Conservation (phyloP, 139 green algal species). For the Desmodesmus armatus region DNA sequence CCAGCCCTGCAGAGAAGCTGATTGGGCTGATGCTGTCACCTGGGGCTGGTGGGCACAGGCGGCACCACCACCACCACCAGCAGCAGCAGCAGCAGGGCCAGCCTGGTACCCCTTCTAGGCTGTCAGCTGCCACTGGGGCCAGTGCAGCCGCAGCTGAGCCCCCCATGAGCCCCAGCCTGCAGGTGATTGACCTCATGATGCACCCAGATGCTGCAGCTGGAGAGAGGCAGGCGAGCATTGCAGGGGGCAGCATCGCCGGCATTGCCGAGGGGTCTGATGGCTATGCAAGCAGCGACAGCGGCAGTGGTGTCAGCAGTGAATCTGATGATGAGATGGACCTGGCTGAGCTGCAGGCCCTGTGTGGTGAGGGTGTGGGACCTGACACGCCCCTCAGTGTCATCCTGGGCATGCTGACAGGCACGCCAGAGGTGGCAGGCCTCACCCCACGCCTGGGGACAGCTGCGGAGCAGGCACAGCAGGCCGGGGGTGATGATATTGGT, state of each 20-base stretch:
- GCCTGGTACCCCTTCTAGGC: background rate
- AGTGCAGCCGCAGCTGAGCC: constrained; percentile 15
- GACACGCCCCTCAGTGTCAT: constrained; percentile 31
- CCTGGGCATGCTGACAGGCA: constrained; percentile 33
- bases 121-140: background rate
- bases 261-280: background rate
- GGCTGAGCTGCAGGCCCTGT: constrained; percentile 34
- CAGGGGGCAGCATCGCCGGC: background rate
- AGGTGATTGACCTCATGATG: constrained; percentile 39
- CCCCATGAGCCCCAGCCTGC: constrained; percentile 26
- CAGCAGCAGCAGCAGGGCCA: too few relatives aligned
- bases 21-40: constrained; percentile 37
- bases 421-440: background rate
- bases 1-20: constrained; percentile 36
- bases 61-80: constrained; percentile 4
- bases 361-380: background rate
- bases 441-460: background rate
- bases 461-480: background rate
- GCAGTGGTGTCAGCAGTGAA: background rate
- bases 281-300: background rate
- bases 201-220: background rate
- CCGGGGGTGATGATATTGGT: background rate
- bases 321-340: constrained; percentile 46
- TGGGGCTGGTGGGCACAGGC: background rate
- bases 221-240: background rate